phyloP scores from a whole-genome alignment of 306 rosid species.

The Casuarina equisetifolia region DNA sequence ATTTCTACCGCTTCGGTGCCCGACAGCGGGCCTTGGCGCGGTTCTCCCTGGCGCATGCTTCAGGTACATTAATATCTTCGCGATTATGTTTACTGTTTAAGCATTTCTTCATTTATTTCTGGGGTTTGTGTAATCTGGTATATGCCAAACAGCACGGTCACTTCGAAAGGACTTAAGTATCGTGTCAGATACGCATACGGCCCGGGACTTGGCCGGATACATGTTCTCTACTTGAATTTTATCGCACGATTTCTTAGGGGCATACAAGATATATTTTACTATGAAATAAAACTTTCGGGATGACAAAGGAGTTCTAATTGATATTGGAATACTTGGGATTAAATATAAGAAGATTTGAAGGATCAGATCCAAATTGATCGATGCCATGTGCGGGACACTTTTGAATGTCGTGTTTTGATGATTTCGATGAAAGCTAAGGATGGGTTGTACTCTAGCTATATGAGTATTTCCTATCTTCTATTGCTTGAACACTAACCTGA shows the following conservation, averaged over 20 bases:
- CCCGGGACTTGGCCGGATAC: background rate
- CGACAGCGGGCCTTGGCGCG: slow-evolving; percentile 40
- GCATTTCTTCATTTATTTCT: slow-evolving; percentile 3
- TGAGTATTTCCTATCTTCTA: background rate
- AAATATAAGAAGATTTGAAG: background rate
- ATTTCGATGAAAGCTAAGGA: background rate
- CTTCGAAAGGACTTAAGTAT: background rate
- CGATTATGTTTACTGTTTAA: background rate
- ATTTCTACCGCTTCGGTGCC: slow-evolving; percentile 29
- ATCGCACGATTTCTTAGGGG: background rate
- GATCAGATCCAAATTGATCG: background rate
- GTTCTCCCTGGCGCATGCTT: slow-evolving; percentile 77
- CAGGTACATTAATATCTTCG: slow-evolving; percentile 37
- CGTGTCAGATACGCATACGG: background rate
- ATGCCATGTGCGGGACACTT: background rate
- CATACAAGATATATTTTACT: background rate
- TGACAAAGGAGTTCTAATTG: background rate
- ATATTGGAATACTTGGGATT: background rate
- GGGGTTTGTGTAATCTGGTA: background rate
- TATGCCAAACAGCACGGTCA: background rate
- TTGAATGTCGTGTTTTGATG: background rate
- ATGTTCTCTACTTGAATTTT: background rate
- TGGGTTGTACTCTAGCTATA: background rate
- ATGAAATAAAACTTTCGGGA: background rate
- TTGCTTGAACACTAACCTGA: background rate